Percentiles rank a stretch among this genome's conserved stretches.
phyloP scores from a whole-genome alignment of 805 yeast species.

The Candida quercuum region DNA sequence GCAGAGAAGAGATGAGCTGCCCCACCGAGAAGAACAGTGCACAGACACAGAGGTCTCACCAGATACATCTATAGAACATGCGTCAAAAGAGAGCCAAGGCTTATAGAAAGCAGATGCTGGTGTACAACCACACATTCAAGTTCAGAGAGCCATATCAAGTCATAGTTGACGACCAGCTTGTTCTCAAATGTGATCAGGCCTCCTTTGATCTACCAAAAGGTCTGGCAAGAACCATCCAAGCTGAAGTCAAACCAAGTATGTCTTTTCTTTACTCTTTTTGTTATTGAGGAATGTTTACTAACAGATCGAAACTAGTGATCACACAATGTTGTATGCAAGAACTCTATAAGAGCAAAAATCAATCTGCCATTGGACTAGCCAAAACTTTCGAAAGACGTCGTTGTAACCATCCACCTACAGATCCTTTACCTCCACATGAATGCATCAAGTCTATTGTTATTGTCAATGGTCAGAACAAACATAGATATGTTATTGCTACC shows the following conservation, averaged over 20 bases:
- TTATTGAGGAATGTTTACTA: background rate
- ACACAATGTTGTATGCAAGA: conserved; percentile 95
- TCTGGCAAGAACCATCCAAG: conserved; percentile 74
- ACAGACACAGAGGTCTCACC: too few species aligned
- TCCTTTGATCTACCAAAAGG: conserved; percentile 81
- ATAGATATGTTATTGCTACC: conserved; percentile 83
- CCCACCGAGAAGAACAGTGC: too few species aligned
- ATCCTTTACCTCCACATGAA: conserved; percentile 59
- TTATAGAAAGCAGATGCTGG: conserved; percentile 87
- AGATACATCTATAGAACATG: too few species aligned
- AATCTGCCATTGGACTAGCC: conserved; percentile 74
- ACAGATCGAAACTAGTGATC: conserved; percentile 41
- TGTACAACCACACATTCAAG: conserved; percentile 78
- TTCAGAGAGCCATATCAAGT: conserved; percentile 94
- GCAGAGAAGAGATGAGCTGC: too few species aligned
- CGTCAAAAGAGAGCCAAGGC: conserved; percentile 95
- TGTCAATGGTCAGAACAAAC: conserved; percentile 77
- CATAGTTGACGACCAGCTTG: conserved; percentile 75
- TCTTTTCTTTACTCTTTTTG: background rate
- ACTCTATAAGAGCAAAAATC: conserved; percentile 65
- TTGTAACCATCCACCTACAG: conserved; percentile 74
- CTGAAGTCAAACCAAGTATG: conserved; percentile 64
- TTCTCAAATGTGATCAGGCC: conserved; percentile 57
- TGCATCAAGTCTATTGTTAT: conserved; percentile 70
- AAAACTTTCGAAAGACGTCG: conserved; percentile 86